These are phyloP conservation scores for Alternaria gaisen DNA, from an alignment of 2,329 filamentous ascomycete species.

Conservation along the genomic window DNA sequence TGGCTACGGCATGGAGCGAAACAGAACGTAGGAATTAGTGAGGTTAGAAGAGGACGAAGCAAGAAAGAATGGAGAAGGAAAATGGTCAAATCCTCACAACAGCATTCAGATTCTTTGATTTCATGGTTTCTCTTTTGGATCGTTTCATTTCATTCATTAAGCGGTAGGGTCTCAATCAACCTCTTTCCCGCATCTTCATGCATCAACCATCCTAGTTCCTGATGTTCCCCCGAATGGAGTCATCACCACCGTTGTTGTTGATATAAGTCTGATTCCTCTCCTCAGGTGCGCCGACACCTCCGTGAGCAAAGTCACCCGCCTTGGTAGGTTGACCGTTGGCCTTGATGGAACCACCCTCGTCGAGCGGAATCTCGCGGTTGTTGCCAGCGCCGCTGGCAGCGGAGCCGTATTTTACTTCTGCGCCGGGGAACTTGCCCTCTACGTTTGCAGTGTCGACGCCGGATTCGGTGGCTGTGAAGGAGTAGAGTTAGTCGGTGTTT, in stretches of 20 bases:
- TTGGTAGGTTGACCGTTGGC: conserved; percentile 56
- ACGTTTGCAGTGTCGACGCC: conserved; percentile 56
- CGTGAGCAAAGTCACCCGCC: conserved; percentile 55
- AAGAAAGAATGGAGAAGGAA: neutral
- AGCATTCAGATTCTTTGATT: neutral
- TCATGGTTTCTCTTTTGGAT: neutral
- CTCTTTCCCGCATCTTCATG: neutral
- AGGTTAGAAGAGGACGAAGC: neutral
- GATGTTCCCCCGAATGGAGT: conserved; percentile 53
- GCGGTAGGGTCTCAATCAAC: neutral
- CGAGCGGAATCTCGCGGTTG: conserved; percentile 58
- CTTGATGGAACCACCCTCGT: conserved; percentile 57
- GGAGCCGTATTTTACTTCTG: conserved; percentile 55
- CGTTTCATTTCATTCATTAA: neutral
- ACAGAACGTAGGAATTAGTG: neutral
- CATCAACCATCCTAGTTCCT: conserved; percentile 34
- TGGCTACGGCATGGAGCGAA: too few species aligned
- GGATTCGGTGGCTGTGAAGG: conserved; percentile 54
- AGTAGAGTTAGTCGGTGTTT: neutral
- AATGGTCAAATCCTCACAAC: neutral
- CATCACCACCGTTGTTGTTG: conserved; percentile 51
- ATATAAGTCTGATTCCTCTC: conserved; percentile 52
- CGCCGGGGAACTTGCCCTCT: conserved; percentile 56
- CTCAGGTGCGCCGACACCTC: conserved; percentile 59
- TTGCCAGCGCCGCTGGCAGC: conserved; percentile 55